Conservation (phyloP, 495 filamentous ascomycete species). For the Podospora australis region DNA sequence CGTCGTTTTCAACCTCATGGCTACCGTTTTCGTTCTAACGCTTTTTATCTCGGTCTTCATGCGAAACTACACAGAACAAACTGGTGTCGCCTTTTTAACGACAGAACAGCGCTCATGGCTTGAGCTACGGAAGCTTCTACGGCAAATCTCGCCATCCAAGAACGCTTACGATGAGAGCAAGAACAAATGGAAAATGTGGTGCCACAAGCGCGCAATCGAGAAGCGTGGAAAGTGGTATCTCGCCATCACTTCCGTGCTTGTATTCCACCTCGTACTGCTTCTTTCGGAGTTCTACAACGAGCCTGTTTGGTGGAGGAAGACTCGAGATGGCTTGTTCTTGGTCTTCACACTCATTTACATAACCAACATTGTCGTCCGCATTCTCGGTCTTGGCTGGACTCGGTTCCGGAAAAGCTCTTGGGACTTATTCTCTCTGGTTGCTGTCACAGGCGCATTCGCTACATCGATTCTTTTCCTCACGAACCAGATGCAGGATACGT, state of each 20-base stretch:
- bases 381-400: slow-evolving; percentile 86
- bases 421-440: slow-evolving; percentile 84
- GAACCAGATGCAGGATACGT: slow-evolving; percentile 48
- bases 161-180: slow-evolving; percentile 68
- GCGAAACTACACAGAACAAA: slow-evolving; percentile 99
- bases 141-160: slow-evolving; percentile 91
- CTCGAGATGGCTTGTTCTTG: slow-evolving; percentile 74
- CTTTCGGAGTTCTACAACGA: slow-evolving; percentile 82
- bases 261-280: slow-evolving; percentile 77
- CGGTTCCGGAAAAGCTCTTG: slow-evolving; percentile 90
- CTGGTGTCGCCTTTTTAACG: slow-evolving; percentile 92
- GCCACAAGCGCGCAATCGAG: slow-evolving; percentile 86
- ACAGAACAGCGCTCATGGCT: slow-evolving; percentile 97
- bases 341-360: slow-evolving; percentile 80
- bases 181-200: slow-evolving; percentile 80
- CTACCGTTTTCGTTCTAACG: slow-evolving; percentile 94
- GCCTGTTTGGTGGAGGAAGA: slow-evolving; percentile 53
- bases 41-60: slow-evolving; percentile 99
- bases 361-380: slow-evolving; percentile 73
- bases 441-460: slow-evolving; percentile 76
- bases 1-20: slow-evolving; percentile 91
- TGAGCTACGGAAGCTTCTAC: slow-evolving; percentile 85
- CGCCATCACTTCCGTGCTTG: slow-evolving; percentile 66
- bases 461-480: slow-evolving; percentile 65
- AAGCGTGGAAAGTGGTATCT: slow-evolving; percentile 93